These are phyloP conservation scores for Globisporangium middletonii DNA, from an alignment of 352 stramenopile species.

Conservation along the genomic window DNA sequence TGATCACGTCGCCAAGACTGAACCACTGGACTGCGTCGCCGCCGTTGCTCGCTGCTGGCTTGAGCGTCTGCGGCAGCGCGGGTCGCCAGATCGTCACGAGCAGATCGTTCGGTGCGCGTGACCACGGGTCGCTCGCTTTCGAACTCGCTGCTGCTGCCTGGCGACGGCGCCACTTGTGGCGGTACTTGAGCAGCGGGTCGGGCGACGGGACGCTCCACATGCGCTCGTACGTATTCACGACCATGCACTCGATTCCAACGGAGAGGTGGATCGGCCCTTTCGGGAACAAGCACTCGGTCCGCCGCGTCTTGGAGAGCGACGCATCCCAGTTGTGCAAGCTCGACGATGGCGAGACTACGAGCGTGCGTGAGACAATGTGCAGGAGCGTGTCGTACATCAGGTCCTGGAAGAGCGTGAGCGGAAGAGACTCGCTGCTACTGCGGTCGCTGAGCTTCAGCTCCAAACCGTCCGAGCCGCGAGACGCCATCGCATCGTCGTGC, in stretches of 20 bases:
- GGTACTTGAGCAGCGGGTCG: slow-evolving; percentile 71
- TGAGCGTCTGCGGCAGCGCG: slow-evolving; percentile 28
- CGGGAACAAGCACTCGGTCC: slow-evolving; percentile 40
- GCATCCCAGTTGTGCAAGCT: slow-evolving; percentile 40
- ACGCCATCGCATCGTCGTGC: slow-evolving; percentile 5
- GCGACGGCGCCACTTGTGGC: slow-evolving; percentile 77
- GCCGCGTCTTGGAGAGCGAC: slow-evolving; percentile 26
- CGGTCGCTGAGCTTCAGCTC: neutral
- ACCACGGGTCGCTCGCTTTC: slow-evolving; percentile 16
- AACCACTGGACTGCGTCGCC: slow-evolving; percentile 34
- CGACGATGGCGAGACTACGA: slow-evolving; percentile 23
- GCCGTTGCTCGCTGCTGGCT: slow-evolving; percentile 12
- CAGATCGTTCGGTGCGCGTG: slow-evolving; percentile 42
- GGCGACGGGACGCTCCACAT: slow-evolving; percentile 78
- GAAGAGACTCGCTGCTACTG: slow-evolving; percentile 4
- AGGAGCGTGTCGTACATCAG: slow-evolving; percentile 73
- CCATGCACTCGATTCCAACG: slow-evolving; percentile 60
- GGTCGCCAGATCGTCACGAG: slow-evolving; percentile 76
- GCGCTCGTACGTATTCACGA: slow-evolving; percentile 74
- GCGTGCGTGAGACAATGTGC: slow-evolving; percentile 66
- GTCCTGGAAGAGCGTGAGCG: slow-evolving; percentile 39
- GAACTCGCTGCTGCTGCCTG: slow-evolving; percentile 3
- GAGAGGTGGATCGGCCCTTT: slow-evolving; percentile 74
- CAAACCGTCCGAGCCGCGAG: too few species aligned
- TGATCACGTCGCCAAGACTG: slow-evolving; percentile 63